A percentile compares a stretch with the other conserved stretches of the same genome.
These are phyloP conservation scores for Juglanconis oblonga DNA, from an alignment of 2,329 filamentous ascomycete genomes.

Conservation along the genomic window DNA sequence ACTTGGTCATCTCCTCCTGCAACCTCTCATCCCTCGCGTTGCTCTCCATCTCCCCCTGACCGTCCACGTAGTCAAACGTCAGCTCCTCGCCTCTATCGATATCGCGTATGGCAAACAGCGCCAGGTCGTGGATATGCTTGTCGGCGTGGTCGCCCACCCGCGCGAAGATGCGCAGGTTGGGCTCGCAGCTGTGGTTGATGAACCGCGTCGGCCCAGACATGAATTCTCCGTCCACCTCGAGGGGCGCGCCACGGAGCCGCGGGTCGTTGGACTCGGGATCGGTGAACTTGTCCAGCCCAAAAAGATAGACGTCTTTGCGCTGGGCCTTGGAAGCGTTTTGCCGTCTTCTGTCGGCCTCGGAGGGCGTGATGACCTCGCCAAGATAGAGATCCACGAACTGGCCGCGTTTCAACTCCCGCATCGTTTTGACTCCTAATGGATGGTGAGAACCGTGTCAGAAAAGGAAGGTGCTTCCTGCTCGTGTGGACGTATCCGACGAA, in stretches of 20 bases:
- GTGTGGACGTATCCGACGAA: not conserved
- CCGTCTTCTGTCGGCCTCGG: conserved; percentile 65
- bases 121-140: conserved; percentile 71
- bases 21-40: conserved; percentile 48
- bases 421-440: conserved; percentile 58
- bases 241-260: conserved; percentile 52
- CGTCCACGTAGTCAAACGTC: conserved; percentile 77
- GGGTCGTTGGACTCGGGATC: conserved; percentile 53
- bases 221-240: conserved; percentile 70
- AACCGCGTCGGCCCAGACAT: conserved; percentile 77
- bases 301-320: conserved; percentile 76
- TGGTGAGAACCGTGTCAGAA: not conserved
- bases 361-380: conserved; percentile 64
- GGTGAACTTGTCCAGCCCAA: conserved; percentile 77
- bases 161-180: conserved; percentile 76
- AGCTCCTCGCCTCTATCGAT: conserved; percentile 67
- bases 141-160: conserved; percentile 75
- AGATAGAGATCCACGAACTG: conserved; percentile 81
- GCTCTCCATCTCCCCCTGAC: conserved; percentile 48
- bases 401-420: conserved; percentile 62
- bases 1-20: conserved; percentile 53
- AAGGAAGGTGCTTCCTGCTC: not conserved
- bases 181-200: conserved; percentile 79
- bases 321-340: conserved; percentile 50
- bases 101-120: conserved; percentile 68